Evolutionary conservation across 495 filamentous ascomycete species (phyloP).

Genomic region (Haplographium delicatum): DNA sequence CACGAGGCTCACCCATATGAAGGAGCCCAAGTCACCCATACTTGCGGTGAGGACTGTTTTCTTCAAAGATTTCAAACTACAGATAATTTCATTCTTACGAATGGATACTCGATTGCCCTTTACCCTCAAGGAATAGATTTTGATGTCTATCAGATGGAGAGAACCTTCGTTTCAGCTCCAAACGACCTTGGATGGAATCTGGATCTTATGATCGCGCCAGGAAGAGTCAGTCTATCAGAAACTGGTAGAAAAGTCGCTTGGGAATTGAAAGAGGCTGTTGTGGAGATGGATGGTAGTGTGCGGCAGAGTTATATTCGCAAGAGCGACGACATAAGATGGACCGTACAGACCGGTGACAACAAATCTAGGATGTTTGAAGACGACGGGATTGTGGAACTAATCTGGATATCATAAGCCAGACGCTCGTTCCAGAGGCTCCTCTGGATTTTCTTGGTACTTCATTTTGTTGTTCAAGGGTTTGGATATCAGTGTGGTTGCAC

Average conservation of each 20-base stretch:
- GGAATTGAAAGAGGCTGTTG: conserved; percentile 43
- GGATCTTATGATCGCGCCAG: conserved; percentile 46
- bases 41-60: conserved; percentile 24
- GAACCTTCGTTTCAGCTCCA: conserved; percentile 19
- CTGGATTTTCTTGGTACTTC: background rate
- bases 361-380: conserved; percentile 34
- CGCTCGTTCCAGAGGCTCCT: background rate
- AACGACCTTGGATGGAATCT: conserved; percentile 41
- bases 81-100: conserved; percentile 26
- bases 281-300: conserved; percentile 38
- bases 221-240: conserved; percentile 37
- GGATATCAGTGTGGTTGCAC: no score
- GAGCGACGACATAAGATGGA: conserved; percentile 44
- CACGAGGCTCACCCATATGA: conserved; percentile 15
- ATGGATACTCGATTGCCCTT: conserved; percentile 23
- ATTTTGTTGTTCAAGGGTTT: background rate
- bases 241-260: conserved; percentile 48
- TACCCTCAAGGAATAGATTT: conserved; percentile 26
- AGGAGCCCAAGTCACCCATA: conserved; percentile 21
- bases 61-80: conserved; percentile 22
- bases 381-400: conserved; percentile 47
- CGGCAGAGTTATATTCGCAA: conserved; percentile 43
- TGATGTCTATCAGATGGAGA: conserved; percentile 23
- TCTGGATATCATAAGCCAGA: conserved; percentile 36
- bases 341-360: conserved; percentile 30